These are phyloP conservation scores for Rutstroemia sp. DNA, from an alignment of 2,329 filamentous ascomycete genomes.

Conservation along the genomic window DNA sequence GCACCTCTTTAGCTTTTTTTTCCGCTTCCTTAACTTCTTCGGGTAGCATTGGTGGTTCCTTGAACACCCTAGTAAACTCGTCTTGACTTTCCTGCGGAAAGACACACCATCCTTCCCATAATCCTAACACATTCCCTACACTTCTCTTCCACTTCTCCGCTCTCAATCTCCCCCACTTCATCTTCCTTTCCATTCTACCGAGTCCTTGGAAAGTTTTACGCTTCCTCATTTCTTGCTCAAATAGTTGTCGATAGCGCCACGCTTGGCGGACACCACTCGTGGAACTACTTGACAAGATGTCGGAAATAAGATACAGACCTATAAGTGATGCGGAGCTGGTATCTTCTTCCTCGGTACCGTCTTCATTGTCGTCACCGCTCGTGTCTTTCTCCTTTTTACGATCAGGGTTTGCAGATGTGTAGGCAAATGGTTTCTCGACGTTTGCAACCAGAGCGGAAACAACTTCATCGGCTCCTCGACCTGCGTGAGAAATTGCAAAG, in stretches of 20 bases:
- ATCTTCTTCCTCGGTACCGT: constrained; percentile 46
- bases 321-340: constrained; percentile 68
- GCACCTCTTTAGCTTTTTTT: constrained; percentile 25
- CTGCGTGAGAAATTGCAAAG: constrained; percentile 85
- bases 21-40: constrained; percentile 31
- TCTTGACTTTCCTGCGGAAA: constrained; percentile 72
- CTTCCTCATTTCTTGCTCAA: constrained; percentile 53
- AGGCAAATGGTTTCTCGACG: constrained; percentile 66
- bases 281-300: constrained; percentile 58
- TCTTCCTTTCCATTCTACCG: constrained; percentile 52
- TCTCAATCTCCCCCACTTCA: constrained; percentile 59
- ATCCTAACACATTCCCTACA: constrained; percentile 45
- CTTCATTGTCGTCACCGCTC: constrained; percentile 32
- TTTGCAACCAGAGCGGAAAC: constrained; percentile 85
- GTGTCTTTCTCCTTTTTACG: constrained; percentile 32
- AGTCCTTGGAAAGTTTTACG: constrained; percentile 56
- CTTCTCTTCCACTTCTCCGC: constrained; percentile 60
- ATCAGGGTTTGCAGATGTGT: constrained; percentile 62
- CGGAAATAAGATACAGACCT: constrained; percentile 69
- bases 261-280: constrained; percentile 57
- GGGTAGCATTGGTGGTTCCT: constrained; percentile 54
- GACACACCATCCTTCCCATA: constrained; percentile 62
- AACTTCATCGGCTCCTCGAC: constrained; percentile 78
- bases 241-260: constrained; percentile 61
- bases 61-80: constrained; percentile 61